phyloP scores from a whole-genome alignment of 2,329 filamentous ascomycete genomes.

The Thelonectria rubi region DNA sequence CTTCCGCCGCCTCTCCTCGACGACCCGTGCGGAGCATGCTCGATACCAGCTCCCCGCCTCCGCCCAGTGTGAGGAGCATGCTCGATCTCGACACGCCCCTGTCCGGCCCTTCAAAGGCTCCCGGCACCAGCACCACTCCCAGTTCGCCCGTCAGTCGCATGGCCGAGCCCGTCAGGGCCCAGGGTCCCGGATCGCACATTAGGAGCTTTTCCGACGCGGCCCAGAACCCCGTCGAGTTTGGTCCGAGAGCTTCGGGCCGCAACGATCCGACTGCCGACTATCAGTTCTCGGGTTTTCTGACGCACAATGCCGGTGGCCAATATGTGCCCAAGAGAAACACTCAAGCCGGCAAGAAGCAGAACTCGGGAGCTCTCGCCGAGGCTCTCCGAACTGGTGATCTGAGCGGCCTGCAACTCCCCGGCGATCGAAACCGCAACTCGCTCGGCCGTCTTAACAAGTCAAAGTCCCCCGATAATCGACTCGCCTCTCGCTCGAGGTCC shows the following conservation, averaged over 20 bases:
- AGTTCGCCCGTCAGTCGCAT: constrained; percentile 43
- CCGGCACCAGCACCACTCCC: constrained; percentile 47
- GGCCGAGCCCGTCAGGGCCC: constrained; percentile 25
- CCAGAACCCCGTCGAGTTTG: constrained; percentile 58
- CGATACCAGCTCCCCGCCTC: constrained; percentile 50
- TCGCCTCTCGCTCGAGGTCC: constrained; percentile 52
- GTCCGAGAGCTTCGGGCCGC: constrained; percentile 42
- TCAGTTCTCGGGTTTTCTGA: constrained; percentile 68
- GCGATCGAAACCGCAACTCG: constrained; percentile 54
- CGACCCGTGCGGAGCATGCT: constrained; percentile 68
- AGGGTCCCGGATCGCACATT: constrained; percentile 39
- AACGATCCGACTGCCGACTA: constrained; percentile 63
- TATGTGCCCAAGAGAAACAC: constrained; percentile 61
- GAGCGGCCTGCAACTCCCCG: constrained; percentile 58
- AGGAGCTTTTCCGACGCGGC: constrained; percentile 66
- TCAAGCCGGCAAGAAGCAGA: constrained; percentile 52
- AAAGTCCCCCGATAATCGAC: constrained; percentile 62
- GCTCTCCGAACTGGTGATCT: constrained; percentile 63
- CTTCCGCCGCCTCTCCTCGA: constrained; percentile 48
- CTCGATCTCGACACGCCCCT: constrained; percentile 57
- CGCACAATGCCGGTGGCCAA: constrained; percentile 60
- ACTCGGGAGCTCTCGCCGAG: constrained; percentile 58
- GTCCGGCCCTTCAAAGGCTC: constrained; percentile 31
- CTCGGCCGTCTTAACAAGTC: constrained; percentile 53
- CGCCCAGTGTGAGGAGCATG: constrained; percentile 60